Conservation (phyloP, 2,329 filamentous ascomycete species). For the Cordyceps cicadae region DNA sequence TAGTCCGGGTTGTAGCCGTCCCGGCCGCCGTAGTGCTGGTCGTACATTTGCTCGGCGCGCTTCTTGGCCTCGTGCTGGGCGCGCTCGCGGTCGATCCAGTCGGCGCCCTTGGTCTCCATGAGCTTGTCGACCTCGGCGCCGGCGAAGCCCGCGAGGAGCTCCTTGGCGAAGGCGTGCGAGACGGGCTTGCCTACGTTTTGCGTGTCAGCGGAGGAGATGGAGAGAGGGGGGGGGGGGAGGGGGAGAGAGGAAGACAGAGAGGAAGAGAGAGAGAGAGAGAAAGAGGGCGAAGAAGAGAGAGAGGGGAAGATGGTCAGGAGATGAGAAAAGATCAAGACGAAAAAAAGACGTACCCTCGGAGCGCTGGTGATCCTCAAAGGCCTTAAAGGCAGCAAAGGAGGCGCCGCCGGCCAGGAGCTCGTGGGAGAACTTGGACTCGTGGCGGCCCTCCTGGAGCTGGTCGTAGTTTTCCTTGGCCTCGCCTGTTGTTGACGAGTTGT, state of each 20-base stretch:
- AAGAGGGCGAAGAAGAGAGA: too few relatives aligned
- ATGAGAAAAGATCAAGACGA: too few relatives aligned
- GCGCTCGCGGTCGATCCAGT: conserved; percentile 48
- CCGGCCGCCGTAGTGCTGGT: conserved; percentile 48
- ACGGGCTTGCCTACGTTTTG: conserved; percentile 42
- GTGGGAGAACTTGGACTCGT: conserved; percentile 60
- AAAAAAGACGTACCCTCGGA: conserved; percentile 45
- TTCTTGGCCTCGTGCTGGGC: conserved; percentile 51
- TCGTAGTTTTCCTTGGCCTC: conserved; percentile 18
- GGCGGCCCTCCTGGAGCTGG: conserved; percentile 33
- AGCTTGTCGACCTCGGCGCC: conserved; percentile 71
- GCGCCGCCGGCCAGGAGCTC: conserved; percentile 69
- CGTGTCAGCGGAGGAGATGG: neutral
- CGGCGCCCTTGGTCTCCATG: conserved; percentile 60
- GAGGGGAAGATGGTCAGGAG: too few relatives aligned
- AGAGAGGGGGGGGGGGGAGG: too few relatives aligned
- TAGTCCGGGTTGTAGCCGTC: conserved; percentile 45
- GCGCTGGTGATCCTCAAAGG: conserved; percentile 68
- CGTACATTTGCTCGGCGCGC: conserved; percentile 52
- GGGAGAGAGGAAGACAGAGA: too few relatives aligned
- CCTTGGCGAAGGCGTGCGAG: conserved; percentile 68
- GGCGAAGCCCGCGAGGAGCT: conserved; percentile 62
- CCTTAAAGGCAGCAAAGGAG: conserved; percentile 72
- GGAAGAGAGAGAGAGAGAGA: too few relatives aligned
- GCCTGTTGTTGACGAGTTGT: neutral